These are phyloP conservation scores for Marsdenia floribunda DNA, from an alignment of 257 asterid species.

Conservation along the genomic window DNA sequence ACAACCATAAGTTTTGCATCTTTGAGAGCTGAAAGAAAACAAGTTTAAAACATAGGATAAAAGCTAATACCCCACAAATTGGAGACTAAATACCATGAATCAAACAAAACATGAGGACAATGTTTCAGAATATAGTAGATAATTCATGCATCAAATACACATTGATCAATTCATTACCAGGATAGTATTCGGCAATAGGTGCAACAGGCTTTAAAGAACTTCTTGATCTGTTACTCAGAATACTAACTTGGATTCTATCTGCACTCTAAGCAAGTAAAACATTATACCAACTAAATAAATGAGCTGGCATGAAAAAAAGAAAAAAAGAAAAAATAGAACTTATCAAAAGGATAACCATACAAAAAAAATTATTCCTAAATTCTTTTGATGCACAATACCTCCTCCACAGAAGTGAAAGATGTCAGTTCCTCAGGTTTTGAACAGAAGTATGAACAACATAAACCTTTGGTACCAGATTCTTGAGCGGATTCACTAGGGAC, in stretches of 20 bases:
- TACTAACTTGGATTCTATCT: constrained; percentile 66
- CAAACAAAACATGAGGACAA: not conserved
- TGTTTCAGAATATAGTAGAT: not conserved
- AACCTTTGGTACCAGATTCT: constrained; percentile 39
- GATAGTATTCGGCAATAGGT: constrained; percentile 76
- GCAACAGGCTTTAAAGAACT: constrained; percentile 54
- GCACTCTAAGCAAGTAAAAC: constrained; percentile 51
- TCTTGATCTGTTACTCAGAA: constrained; percentile 73
- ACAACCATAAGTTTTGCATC: constrained; percentile 63
- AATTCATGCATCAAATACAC: not conserved
- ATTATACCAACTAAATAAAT: constrained; percentile 26
- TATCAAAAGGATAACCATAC: not conserved
- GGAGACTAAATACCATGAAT: not conserved
- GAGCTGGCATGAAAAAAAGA: constrained; percentile 13
- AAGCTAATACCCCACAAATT: not conserved
- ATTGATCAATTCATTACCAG: constrained; percentile 44
- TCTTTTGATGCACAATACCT: constrained; percentile 45
- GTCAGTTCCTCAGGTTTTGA: constrained; percentile 30
- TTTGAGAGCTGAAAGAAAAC: constrained; percentile 49
- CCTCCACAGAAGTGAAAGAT: constrained; percentile 53
- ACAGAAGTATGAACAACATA: constrained; percentile 56
- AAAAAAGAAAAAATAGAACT: not conserved
- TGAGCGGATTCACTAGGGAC: constrained; percentile 38
- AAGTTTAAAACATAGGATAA: constrained; percentile 15
- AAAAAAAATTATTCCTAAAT: not conserved